Evolutionary conservation across 805 yeast genomes (phyloP).

Genomic region (Monosporozyma aerobia): DNA sequence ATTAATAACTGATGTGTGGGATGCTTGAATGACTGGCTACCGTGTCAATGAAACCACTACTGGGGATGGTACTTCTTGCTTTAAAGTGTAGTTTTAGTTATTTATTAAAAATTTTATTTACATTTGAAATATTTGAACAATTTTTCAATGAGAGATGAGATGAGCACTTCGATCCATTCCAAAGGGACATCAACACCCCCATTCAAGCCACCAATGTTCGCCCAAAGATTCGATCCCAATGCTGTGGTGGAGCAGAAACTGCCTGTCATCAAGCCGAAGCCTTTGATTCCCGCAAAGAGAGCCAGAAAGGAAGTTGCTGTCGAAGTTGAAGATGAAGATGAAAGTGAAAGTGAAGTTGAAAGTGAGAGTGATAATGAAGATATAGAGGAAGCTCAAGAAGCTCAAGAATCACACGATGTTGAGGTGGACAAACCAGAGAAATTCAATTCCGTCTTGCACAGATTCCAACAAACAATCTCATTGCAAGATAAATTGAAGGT

Average conservation of each 20-base stretch:
- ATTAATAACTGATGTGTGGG: too few species aligned
- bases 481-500: constrained; percentile 21
- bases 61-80: too few species aligned
- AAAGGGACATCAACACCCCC: too few species aligned
- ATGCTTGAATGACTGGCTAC: too few species aligned
- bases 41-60: too few species aligned
- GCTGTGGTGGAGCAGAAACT: not conserved
- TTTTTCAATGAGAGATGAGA: not conserved
- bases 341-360: constrained; percentile 7
- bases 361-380: constrained; percentile 8
- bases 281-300: constrained; percentile 19
- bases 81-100: too few species aligned
- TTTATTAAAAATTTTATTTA: not conserved
- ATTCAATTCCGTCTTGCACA: constrained; percentile 42
- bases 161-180: not conserved
- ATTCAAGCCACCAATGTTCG: constrained; percentile 40
- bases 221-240: constrained; percentile 53
- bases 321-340: constrained; percentile 10
- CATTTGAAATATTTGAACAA: constrained; percentile 7
- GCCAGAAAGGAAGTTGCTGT: constrained; percentile 6
- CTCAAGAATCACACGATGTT: constrained; percentile 2
- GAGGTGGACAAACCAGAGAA: constrained; percentile 21
- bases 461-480: constrained; percentile 40
- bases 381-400: constrained; percentile 5
- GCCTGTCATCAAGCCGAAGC: not conserved